Evolutionary conservation across 2,329 filamentous ascomycete species (phyloP).

Genomic region (Tolypocladium amazonense): DNA sequence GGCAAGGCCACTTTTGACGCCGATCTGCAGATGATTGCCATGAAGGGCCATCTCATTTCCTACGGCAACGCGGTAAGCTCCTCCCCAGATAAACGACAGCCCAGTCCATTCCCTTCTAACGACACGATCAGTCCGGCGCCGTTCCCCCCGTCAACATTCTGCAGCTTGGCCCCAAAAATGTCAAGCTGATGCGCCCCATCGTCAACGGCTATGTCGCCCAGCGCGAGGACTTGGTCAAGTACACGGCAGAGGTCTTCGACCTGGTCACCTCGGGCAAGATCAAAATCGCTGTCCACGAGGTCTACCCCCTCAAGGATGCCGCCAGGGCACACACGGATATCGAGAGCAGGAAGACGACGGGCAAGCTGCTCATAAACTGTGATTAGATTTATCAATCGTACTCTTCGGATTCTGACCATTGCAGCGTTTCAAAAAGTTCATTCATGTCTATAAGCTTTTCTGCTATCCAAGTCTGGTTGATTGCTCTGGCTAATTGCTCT

Average conservation of each 20-base stretch:
- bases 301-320: conserved; percentile 66
- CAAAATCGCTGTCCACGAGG: conserved; percentile 62
- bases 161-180: conserved; percentile 61
- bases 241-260: conserved; percentile 61
- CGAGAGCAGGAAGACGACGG: conserved; percentile 71
- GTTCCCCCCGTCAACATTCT: conserved; percentile 55
- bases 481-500: too few species aligned
- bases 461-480: not conserved
- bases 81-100: too few species aligned
- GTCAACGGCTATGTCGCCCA: conserved; percentile 61
- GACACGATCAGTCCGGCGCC: conserved; percentile 43
- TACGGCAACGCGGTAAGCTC: conserved; percentile 67
- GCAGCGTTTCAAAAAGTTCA: not conserved
- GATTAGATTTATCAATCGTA: conserved; percentile 20
- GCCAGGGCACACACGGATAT: conserved; percentile 66
- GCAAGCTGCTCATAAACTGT: conserved; percentile 68
- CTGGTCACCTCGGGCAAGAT: conserved; percentile 60
- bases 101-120: conserved; percentile 4
- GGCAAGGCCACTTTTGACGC: conserved; percentile 77
- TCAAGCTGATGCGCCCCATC: conserved; percentile 64
- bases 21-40: conserved; percentile 60
- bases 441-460: not conserved
- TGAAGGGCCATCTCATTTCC: conserved; percentile 67
- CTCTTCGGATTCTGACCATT: not conserved
- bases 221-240: conserved; percentile 59